Evolutionary conservation across 1,284 basidiomycete genomes (phyloP).

Genomic region (Hemileia vastatrix): DNA sequence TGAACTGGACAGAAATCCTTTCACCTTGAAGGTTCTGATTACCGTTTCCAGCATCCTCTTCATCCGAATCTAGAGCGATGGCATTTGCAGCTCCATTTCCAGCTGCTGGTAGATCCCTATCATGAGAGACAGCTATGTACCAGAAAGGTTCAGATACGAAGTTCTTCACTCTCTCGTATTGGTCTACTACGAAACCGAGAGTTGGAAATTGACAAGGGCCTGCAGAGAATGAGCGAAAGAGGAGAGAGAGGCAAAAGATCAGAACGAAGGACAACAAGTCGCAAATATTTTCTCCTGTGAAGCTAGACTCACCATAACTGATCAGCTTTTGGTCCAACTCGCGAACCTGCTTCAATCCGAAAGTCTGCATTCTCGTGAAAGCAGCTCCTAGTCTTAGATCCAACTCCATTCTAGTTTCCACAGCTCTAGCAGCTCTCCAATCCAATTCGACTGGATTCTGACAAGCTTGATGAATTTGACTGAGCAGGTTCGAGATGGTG

Average conservation of each 20-base stretch:
- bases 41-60: too few species aligned
- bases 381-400: constrained; percentile 41
- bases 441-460: constrained; percentile 38
- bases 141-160: constrained; percentile 42
- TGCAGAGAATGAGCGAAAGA: constrained; percentile 1
- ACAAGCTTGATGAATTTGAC: constrained; percentile 38
- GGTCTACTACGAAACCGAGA: constrained; percentile 42
- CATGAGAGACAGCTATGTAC: constrained; percentile 28
- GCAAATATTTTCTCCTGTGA: neutral
- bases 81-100: constrained; percentile 8
- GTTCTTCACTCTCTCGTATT: constrained; percentile 37
- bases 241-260: neutral
- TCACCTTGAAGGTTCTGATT: too few species aligned
- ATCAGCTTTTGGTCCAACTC: constrained; percentile 32
- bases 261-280: neutral
- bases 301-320: constrained; percentile 33
- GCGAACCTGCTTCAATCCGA: constrained; percentile 29
- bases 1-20: constrained; percentile 31
- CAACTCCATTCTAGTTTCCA: constrained; percentile 39
- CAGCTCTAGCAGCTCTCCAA: constrained; percentile 35
- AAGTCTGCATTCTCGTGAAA: constrained; percentile 39
- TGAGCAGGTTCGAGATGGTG: constrained; percentile 1
- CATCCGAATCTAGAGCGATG: neutral
- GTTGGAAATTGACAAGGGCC: constrained; percentile 43
- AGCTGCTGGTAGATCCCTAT: neutral